Base-by-base conservation (phyloP, 345 rosid species). In the Eucalyptus cloeziana region DNA sequence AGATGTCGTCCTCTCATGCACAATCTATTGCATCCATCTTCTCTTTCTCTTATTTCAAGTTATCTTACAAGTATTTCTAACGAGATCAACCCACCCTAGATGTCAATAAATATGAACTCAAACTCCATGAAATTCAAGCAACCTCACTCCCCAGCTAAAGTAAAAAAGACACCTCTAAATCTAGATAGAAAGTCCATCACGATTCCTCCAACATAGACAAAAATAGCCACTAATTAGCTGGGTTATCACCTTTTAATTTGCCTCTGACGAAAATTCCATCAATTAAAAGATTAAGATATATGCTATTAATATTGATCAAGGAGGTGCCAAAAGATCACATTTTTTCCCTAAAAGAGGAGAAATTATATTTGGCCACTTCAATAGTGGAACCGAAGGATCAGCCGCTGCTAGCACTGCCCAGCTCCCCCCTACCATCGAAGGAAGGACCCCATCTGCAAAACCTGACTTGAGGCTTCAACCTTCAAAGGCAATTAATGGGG, bases 1-100 rank as follows among this genome's bases (percentile, higher is more conserved):
- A n/a, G n/a, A n/a, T 1, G 99, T 96, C 16, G 96, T 98, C 92
- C 99, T 96, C 93, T 97, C 97, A 17, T 1, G 94, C 99, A 90
- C 96, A 96, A 30, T 96, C 92, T 52, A 97, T 94, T 16, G 94
- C 99, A 86, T 89, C 94, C 95, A 96, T 97, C 89, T 64, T 71
- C 6, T 81, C 86, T 58, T 4, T 45, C 69, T 88, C 90, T 81
- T 87, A 25, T 21, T 81, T 52, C 45, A 60, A 22, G 19, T 40
- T 85, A 17, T 30, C 79, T 31, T 60, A 2, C 24, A 88, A 50
- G 60, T 27, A 9, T 33, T 37, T 12, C 19, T 30, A 9, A 51
- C 2, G 2, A 52, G 27, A 54, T 83, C 6, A 2, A 62, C 60
- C 44, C 58, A n/a, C 0, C 6, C 45, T 40, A 85, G 45, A 51